Evolutionary conservation across 148 eudicot species (phyloP).

Genomic region (Salicornia ramosissima): DNA sequence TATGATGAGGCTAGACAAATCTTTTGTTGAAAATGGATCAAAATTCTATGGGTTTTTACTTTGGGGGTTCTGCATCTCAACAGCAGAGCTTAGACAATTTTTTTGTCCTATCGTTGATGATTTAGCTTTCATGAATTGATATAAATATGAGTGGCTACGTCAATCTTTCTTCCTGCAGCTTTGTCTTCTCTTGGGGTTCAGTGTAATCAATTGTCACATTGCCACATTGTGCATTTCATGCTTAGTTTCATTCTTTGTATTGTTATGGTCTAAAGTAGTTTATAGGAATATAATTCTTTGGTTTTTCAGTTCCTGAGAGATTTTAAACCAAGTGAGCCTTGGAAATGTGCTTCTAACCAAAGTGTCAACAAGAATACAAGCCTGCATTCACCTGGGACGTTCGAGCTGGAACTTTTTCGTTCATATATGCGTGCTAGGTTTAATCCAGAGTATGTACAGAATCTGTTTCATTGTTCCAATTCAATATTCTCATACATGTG

Average conservation of each 20-base stretch:
- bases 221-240: not conserved
- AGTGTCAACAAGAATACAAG: constrained; percentile 28
- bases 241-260: no score
- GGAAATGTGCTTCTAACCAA: constrained; percentile 43
- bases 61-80: not conserved
- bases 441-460: constrained; percentile 37
- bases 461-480: not conserved
- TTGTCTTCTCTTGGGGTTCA: not conserved
- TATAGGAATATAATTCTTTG: not conserved
- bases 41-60: not conserved
- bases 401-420: constrained; percentile 50
- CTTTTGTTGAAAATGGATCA: no score
- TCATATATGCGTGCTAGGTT: constrained; percentile 36
- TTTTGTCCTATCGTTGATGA: not conserved
- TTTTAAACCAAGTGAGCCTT: constrained; percentile 53
- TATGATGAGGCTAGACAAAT: no score
- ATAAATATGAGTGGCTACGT: not conserved
- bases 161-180: not conserved
- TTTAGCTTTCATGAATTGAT: not conserved
- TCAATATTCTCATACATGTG: not conserved
- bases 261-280: no score
- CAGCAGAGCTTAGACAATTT: not conserved
- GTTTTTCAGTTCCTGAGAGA: constrained; percentile 48
- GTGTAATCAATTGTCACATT: not conserved
- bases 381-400: constrained; percentile 28